Evolutionary conservation across 2,329 filamentous ascomycete genomes (phyloP), one percentile per base, ranked within the genome.

Genomic region (Penicillium janthinellum): DNA sequence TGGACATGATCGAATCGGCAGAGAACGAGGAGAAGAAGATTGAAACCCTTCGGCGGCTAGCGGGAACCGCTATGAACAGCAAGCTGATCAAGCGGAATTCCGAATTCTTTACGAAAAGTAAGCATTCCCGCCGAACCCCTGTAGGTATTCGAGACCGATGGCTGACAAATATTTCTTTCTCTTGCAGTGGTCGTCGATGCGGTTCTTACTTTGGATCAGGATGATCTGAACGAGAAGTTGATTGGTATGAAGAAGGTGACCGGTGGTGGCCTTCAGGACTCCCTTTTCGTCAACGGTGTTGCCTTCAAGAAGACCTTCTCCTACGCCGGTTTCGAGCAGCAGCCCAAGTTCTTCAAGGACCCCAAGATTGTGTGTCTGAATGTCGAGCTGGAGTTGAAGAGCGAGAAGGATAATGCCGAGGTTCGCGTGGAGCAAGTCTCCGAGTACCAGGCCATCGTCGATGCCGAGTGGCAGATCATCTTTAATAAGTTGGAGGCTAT

Each of bases 271-370:
- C 86, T 99, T 35, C 95, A 96, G 72, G 95, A 98, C 64, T 97
- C 94, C 2, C 86, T 96, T 42, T 98, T 98, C 79, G 90, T 99
- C 74, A 95, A 98, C 77, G 95, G 95, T 74, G 95, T 99, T 63
- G 94, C 95, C 38, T 99, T 99, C 85, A 98, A 98, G 84, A 99
- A 99, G 87, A 99, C 95, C 5, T 99, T 99, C 79, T 93, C 94
- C 54, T 99, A 99, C 75, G 95, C 95, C 70, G 95, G 95, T 74
- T 99, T 99, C 80, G 95, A 99, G 81, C 95, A 99, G 81, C 95
- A 99, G 81, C 95, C 95, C 67, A 99, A 99, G 81, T 88, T 86
- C 7, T 98, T 99, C 83, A 88, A 85, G 75, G 87, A 96, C 79
- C 95, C 95, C 62, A 96, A 96, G 84, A 96, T 99, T 69, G 91